Conservation (phyloP, 352 stramenopile species). For the Globisporangium paroecandrum region DNA sequence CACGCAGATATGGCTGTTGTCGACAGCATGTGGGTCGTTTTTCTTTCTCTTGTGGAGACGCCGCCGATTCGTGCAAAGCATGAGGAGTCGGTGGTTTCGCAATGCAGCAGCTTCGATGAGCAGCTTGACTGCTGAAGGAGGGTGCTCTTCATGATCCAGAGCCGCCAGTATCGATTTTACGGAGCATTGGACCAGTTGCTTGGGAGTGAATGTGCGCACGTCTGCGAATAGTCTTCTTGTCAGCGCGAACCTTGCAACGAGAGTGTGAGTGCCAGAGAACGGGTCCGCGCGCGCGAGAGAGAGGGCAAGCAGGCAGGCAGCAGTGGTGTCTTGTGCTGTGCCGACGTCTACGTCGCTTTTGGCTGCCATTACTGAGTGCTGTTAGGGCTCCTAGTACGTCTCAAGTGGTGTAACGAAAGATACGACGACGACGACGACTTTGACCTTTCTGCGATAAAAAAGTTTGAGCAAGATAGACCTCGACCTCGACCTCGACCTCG, state of each 20-base stretch:
- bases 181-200: neutral
- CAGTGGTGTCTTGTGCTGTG: neutral
- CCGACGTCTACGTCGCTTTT: neutral
- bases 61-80: neutral
- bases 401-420: neutral
- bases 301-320: neutral
- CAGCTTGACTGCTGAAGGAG: neutral
- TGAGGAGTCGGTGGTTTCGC: conserved; percentile 9
- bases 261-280: neutral
- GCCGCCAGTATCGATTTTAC: neutral
- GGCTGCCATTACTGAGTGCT: neutral
- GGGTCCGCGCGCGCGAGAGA: neutral
- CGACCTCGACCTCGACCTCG: conserved; percentile 32
- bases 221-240: neutral
- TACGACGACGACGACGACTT: conserved; percentile 1
- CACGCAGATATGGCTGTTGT: neutral
- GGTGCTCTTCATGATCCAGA: neutral
- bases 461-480: conserved; percentile 11
- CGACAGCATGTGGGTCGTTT: neutral
- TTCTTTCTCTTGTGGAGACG: neutral
- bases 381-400: neutral
- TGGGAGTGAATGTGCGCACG: neutral
- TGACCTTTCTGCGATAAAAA: neutral
- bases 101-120: neutral
- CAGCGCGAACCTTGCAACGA: neutral